These are phyloP conservation scores for Hypoxylon rubiginosum DNA, from an alignment of 2,329 filamentous ascomycete species.

Conservation along the genomic window DNA sequence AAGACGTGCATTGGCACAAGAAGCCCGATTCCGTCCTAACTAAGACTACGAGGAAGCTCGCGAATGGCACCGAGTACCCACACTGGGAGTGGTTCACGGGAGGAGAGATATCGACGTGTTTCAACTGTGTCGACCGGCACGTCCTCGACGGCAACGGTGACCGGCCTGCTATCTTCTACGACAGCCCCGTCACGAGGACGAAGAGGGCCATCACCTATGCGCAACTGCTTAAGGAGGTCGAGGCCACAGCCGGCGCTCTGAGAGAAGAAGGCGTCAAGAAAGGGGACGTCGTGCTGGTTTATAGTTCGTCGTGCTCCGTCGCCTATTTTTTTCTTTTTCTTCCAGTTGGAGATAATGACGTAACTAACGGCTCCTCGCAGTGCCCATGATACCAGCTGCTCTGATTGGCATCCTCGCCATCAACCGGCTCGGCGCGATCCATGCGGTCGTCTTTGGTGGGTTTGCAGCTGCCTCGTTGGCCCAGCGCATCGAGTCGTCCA, in stretches of 20 bases:
- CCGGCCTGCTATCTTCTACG: slow-evolving; percentile 83
- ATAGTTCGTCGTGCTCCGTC: slow-evolving; percentile 70
- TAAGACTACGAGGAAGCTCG: slow-evolving; percentile 72
- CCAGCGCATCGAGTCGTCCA: slow-evolving; percentile 87
- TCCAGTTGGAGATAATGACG: background rate
- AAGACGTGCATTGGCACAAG: slow-evolving; percentile 84
- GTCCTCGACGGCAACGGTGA: slow-evolving; percentile 83
- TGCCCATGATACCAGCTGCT: slow-evolving; percentile 96
- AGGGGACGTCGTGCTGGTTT: slow-evolving; percentile 90
- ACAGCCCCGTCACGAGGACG: slow-evolving; percentile 83
- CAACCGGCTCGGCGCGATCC: slow-evolving; percentile 85
- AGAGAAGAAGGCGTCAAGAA: slow-evolving; percentile 84
- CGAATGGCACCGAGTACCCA: slow-evolving; percentile 72
- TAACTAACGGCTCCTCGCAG: slow-evolving; percentile 57
- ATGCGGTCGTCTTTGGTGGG: slow-evolving; percentile 93
- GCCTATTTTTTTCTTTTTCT: slow-evolving; percentile 1
- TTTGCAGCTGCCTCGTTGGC: slow-evolving; percentile 86
- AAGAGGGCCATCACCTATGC: slow-evolving; percentile 82
- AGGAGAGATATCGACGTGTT: slow-evolving; percentile 90
- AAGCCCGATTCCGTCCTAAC: slow-evolving; percentile 74
- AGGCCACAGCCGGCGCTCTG: slow-evolving; percentile 84
- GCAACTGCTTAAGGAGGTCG: slow-evolving; percentile 82
- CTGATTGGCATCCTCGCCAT: slow-evolving; percentile 88
- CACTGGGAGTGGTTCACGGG: slow-evolving; percentile 93
- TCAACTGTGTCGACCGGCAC: slow-evolving; percentile 92